phyloP scores from a whole-genome alignment of 139 green algal species.

The Chlorella sp. region DNA sequence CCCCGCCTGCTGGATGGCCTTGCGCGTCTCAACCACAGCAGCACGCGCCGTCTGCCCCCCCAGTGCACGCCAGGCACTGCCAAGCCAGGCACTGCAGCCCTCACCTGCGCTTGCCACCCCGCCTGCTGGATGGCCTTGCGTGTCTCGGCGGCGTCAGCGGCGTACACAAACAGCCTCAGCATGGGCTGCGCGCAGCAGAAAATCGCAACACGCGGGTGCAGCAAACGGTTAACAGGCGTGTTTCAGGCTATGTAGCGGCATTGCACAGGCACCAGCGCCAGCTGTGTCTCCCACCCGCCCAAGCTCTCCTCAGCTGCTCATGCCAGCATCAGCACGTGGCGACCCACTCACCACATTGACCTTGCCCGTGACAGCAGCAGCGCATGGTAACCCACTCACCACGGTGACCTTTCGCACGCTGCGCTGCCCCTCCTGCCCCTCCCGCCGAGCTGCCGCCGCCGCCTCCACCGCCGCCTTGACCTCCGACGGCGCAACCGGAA shows the following conservation, averaged over 20 bases:
- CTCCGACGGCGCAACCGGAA: too few relatives aligned
- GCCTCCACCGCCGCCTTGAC: too few relatives aligned
- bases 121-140: not conserved
- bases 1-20: not conserved
- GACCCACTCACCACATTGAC: too few relatives aligned
- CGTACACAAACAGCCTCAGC: conserved; percentile 16
- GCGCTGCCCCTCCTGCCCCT: not conserved
- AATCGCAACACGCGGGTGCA: not conserved
- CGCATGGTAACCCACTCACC: not conserved
- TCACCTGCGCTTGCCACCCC: not conserved
- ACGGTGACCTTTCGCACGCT: not conserved
- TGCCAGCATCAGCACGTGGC: too few relatives aligned
- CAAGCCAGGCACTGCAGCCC: too few relatives aligned
- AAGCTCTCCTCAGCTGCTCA: too few relatives aligned
- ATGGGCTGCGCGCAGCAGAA: not conserved
- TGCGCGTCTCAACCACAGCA: conserved; percentile 4
- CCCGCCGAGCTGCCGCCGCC: not conserved
- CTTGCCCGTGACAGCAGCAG: not conserved
- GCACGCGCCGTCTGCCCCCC: too few relatives aligned
- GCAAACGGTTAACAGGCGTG: not conserved
- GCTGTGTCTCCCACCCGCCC: too few relatives aligned
- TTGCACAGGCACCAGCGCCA: not conserved
- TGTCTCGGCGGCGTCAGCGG: conserved; percentile 9
- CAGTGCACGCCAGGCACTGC: too few relatives aligned
- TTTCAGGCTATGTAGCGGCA: not conserved